phyloP scores from a whole-genome alignment of 345 rosid species.

The Gossypioides kirkii region DNA sequence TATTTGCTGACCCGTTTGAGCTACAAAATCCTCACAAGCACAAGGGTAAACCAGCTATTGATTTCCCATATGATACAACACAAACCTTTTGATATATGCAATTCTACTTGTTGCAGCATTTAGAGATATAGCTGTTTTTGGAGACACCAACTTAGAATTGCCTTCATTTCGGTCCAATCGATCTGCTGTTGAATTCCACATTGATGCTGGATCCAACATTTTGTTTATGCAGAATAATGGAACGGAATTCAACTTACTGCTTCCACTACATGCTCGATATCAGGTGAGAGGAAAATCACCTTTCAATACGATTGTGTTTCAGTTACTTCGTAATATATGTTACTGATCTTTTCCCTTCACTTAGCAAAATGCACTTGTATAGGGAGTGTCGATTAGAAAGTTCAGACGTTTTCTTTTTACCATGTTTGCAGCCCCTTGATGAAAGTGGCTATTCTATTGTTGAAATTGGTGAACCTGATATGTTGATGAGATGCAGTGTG shows the following conservation, averaged over 20 bases:
- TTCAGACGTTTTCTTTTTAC: not conserved
- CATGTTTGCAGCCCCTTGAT: conserved; percentile 39
- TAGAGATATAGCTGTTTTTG: conserved; percentile 54
- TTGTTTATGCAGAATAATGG: conserved; percentile 25
- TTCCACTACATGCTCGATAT: conserved; percentile 86
- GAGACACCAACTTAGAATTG: conserved; percentile 82
- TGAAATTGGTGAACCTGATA: conserved; percentile 57
- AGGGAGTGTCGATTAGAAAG: not conserved
- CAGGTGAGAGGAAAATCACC: conserved; percentile 37
- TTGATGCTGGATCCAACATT: conserved; percentile 27
- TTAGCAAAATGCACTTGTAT: not conserved
- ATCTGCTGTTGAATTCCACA: conserved; percentile 74
- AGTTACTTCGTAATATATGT: not conserved
- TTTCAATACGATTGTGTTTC: not conserved
- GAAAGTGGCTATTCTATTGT: conserved; percentile 61
- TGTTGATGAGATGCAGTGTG: conserved; percentile 39
- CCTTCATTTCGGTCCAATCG: conserved; percentile 69
- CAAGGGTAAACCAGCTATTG: conserved; percentile 33
- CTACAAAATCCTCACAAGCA: conserved; percentile 58
- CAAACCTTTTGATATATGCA: not conserved
- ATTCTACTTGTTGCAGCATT: conserved; percentile 38
- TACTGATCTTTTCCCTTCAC: not conserved
- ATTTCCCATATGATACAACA: not conserved
- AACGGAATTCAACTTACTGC: conserved; percentile 41
- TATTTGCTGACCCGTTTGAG: conserved; percentile 90